phyloP scores from a whole-genome alignment of 2,329 filamentous ascomycete genomes.

The Capronia coronata region DNA sequence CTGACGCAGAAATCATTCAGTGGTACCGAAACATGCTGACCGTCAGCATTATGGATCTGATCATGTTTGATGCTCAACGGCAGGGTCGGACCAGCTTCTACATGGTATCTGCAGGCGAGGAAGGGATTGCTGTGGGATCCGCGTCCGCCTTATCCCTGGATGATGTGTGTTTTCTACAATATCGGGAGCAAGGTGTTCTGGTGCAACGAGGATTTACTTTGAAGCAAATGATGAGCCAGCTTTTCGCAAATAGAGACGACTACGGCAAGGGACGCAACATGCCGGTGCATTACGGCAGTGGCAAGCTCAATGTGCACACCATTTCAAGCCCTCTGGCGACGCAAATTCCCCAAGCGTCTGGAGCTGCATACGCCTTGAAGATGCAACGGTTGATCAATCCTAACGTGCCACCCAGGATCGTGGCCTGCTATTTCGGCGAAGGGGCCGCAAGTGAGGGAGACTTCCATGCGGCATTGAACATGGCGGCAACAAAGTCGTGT shows the following conservation, averaged over 20 bases:
- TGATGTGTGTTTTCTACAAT: slow-evolving; percentile 91
- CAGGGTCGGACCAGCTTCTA: slow-evolving; percentile 95
- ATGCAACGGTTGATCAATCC: slow-evolving; percentile 69
- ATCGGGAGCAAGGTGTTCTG: slow-evolving; percentile 88
- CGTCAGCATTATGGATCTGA: slow-evolving; percentile 83
- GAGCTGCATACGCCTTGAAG: slow-evolving; percentile 81
- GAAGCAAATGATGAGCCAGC: slow-evolving; percentile 87
- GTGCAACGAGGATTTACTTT: slow-evolving; percentile 80
- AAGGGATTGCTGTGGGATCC: slow-evolving; percentile 85
- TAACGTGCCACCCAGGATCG: slow-evolving; percentile 59
- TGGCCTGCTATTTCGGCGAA: slow-evolving; percentile 82
- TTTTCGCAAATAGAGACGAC: slow-evolving; percentile 83
- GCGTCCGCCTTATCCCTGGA: slow-evolving; percentile 74
- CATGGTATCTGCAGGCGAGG: slow-evolving; percentile 90
- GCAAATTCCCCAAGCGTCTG: slow-evolving; percentile 80
- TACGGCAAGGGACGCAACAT: slow-evolving; percentile 80
- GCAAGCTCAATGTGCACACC: slow-evolving; percentile 79
- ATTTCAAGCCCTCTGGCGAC: slow-evolving; percentile 81
- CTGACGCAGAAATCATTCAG: slow-evolving; percentile 53
- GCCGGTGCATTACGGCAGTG: slow-evolving; percentile 84
- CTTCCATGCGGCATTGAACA: slow-evolving; percentile 86
- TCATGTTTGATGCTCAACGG: slow-evolving; percentile 96
- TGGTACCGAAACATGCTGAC: slow-evolving; percentile 61
- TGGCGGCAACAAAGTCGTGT: slow-evolving; percentile 80
- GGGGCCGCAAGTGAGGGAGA: slow-evolving; percentile 86